Base-by-base conservation (phyloP, 345 rosid species). In the Pseudoturritis turrita region DNA sequence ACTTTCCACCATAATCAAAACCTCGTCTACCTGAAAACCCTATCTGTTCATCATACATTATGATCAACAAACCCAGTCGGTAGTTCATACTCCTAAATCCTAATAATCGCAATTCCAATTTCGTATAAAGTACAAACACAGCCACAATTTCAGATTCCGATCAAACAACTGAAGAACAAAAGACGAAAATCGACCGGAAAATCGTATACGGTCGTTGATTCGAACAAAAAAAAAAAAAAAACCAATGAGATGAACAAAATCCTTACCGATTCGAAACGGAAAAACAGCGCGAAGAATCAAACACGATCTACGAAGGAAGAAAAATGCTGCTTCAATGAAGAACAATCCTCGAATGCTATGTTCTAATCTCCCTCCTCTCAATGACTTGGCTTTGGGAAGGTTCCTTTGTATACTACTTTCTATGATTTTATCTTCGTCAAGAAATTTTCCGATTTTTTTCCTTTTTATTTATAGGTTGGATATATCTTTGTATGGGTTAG, bases 331-430 rank as follows among this genome's bases (percentile, higher is more conserved):
- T 68, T 75, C 74, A 35, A 68, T 37, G 35, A 51, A 0, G 46
- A 51, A 58, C n/a, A 49, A 65, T 26, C 33, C 63, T 74, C 46
- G 59, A 47, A 50, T 61, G 18, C 19, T 33, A 35, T 35, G 23
- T 33, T 19, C 15, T 6, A 29, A n/a, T 35, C 56, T 62, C 29
- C 43, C n/a, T n/a, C n/a, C n/a, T n/a, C n/a, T 67, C 67, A 43
- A 74, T 47, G 59, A 74, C 72, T 67, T 75, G 12, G 66, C 67
- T 19, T 45, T 39, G 33, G 11, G 52, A 49, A 65, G 72, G 25
- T 61, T 69, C 74, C 43, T 54, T 56, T 56, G 36, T 46, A 13
- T 51, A 25, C 69, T 52, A 51, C n/a, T 37, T 17, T 58, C 6
- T 33, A 8, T 37, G 21, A 26, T 65, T 58, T 54, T 35, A 36